Evolutionary conservation across 1,284 basidiomycete genomes (phyloP), one percentile per base, ranked within the genome.

Genomic region (Taiwanofungus camphoratus): DNA sequence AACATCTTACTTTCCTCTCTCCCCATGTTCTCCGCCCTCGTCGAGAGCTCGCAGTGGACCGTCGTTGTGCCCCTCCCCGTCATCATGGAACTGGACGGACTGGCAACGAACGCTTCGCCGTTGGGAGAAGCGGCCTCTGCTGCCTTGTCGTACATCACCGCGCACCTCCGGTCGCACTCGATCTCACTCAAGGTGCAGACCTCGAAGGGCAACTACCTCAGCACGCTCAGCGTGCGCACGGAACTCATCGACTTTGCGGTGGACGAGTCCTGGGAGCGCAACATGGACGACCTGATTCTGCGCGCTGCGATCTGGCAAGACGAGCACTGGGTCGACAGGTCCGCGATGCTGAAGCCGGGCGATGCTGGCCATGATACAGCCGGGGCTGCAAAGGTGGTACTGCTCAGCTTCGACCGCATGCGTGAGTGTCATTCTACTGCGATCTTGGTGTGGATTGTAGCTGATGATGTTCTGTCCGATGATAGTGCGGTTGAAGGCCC

Each of bases 261-360:
- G 38, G 56, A 55, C 41, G 66, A 65, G 29, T 70, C 73, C 1
- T 72, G 71, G 63, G 87, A 88, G 38, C 73, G 87, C 24, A 91
- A 77, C 48, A 92, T 97, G 84, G 95, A 99, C 61, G 94, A 98
- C 59, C 74, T 96, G 40, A 97, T 98, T 49, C 74, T 99, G 32
- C 84, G 88, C 55, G 87, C 92, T 16, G 90, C 91, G 8, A 73
- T 86, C 36, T 97, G 92, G 89, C 95, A 97, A 61, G 77, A 85
- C 40, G 85, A 92, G 36, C 91, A 97, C 58, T 98, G 93, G 81
- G 71, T 84, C 18, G 90, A 96, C 65, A 80, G 93, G 11, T 82
- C 88, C 0, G 68, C 69, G 15, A 67, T 91, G 59, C 71, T 95
- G 40, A 77, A 77, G 41, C 63, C 62, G 20, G 56, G 53, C 11